Conservation (phyloP, 1,139 yeast genomes). For the Williopsis jadinii region DNA sequence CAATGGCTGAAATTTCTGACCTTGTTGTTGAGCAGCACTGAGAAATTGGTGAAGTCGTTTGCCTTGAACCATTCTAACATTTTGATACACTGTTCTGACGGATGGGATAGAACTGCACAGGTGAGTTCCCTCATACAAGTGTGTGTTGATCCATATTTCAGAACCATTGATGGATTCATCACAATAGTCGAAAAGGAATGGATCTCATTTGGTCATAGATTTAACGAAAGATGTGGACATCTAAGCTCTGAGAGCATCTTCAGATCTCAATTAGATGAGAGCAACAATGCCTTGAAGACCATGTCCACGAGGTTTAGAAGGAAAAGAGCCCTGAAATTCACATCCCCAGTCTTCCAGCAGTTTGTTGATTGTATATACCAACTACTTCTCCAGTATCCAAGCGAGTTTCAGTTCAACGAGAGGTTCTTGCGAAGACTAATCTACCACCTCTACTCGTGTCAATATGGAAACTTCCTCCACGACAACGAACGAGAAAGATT, state of each 20-base stretch:
- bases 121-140: constrained; percentile 77
- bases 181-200: constrained; percentile 87
- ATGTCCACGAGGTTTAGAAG: constrained; percentile 32
- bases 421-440: constrained; percentile 75
- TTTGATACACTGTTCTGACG: constrained; percentile 91
- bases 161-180: constrained; percentile 85
- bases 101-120: constrained; percentile 97
- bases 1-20: constrained; percentile 77
- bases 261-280: constrained; percentile 23
- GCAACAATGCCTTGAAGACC: constrained; percentile 20
- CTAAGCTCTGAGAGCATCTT: constrained; percentile 37
- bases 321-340: constrained; percentile 40
- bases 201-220: constrained; percentile 91
- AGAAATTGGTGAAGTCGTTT: constrained; percentile 69
- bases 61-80: constrained; percentile 80
- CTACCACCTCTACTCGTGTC: constrained; percentile 89
- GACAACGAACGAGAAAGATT: constrained; percentile 64
- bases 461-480: constrained; percentile 83
- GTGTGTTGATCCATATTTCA: constrained; percentile 82
- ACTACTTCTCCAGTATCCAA: constrained; percentile 61
- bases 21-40: constrained; percentile 68
- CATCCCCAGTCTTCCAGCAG: constrained; percentile 90
- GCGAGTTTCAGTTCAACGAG: constrained; percentile 79
- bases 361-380: constrained; percentile 88
- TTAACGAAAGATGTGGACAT: constrained; percentile 78